Evolutionary conservation across 1,284 basidiomycete genomes (phyloP).

Genomic region (Phylloporus gajari): DNA sequence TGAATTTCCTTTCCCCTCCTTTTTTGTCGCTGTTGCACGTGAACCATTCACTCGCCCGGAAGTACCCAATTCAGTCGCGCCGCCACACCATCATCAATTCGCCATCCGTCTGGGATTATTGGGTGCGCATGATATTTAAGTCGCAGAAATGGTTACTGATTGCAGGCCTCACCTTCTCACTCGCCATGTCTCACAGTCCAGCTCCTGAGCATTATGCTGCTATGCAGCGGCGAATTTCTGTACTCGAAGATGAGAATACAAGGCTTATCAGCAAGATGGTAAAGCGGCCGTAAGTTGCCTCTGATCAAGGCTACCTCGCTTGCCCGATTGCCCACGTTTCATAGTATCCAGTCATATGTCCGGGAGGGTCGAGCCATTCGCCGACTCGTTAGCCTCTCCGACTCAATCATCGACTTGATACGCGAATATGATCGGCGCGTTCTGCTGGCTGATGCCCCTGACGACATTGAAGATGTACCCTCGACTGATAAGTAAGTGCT

Average conservation of each 20-base stretch:
- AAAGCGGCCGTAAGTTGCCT: neutral
- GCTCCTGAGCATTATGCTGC: neutral
- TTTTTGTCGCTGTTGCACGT: too few relatives aligned
- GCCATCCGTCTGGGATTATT: too few relatives aligned
- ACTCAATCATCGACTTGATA: conserved; percentile 16
- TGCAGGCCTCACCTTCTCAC: too few relatives aligned
- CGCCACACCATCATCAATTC: too few relatives aligned
- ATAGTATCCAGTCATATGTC: neutral
- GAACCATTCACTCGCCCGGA: too few relatives aligned
- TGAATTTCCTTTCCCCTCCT: too few relatives aligned
- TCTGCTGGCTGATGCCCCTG: neutral
- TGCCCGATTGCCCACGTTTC: neutral
- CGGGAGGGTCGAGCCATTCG: conserved; percentile 18
- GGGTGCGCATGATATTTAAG: too few relatives aligned
- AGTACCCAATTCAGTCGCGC: too few relatives aligned
- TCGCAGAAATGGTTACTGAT: too few relatives aligned
- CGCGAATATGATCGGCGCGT: conserved; percentile 15
- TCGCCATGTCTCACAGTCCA: neutral
- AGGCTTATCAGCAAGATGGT: neutral
- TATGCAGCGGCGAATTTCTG: conserved; percentile 8
- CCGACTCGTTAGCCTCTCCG: conserved; percentile 14
- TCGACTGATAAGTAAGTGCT: conserved; percentile 5
- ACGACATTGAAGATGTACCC: neutral
- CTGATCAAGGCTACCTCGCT: neutral
- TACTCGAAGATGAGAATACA: conserved; percentile 13